Evolutionary conservation across 768 basidiomycete genomes (phyloP).

Genomic region (Suillus hirtellus): DNA sequence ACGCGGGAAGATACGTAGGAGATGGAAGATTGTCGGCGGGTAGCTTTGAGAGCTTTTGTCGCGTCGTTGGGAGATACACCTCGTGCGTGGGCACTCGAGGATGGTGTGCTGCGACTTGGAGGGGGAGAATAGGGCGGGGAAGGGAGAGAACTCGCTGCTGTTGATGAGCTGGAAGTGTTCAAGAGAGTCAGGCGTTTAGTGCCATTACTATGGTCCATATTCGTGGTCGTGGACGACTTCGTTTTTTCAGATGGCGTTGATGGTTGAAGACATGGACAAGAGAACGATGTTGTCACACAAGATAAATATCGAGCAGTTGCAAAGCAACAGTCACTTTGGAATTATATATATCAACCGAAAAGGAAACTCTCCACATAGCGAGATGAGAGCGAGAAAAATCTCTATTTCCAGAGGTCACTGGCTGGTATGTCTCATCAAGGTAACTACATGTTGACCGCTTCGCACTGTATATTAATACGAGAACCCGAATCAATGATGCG

Average conservation of each 20-base stretch:
- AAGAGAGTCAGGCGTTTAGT: not conserved
- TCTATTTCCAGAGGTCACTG: conserved; percentile 7
- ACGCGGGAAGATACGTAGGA: conserved; percentile 17
- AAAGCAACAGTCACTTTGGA: not conserved
- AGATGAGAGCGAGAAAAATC: not conserved
- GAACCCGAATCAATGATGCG: conserved; percentile 26
- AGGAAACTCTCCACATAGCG: not conserved
- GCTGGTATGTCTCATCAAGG: conserved; percentile 6
- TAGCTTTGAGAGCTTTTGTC: conserved; percentile 4
- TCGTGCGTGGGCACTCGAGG: not conserved
- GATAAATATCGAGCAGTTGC: not conserved
- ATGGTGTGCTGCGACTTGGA: not conserved
- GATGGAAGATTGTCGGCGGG: conserved; percentile 31
- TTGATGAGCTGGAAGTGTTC: not conserved
- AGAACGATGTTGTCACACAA: conserved; percentile 2
- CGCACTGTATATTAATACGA: not conserved
- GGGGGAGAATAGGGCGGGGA: conserved; percentile 5
- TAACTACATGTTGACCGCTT: not conserved
- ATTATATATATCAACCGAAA: not conserved
- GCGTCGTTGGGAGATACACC: not conserved
- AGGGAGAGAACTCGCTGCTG: conserved; percentile 4
- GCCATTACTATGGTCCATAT: not conserved
- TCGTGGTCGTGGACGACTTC: not conserved
- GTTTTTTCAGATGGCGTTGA: not conserved
- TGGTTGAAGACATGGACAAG: not conserved